Conservation (phyloP, 106 monocot genomes). For the Platanthera guangdongensis region DNA sequence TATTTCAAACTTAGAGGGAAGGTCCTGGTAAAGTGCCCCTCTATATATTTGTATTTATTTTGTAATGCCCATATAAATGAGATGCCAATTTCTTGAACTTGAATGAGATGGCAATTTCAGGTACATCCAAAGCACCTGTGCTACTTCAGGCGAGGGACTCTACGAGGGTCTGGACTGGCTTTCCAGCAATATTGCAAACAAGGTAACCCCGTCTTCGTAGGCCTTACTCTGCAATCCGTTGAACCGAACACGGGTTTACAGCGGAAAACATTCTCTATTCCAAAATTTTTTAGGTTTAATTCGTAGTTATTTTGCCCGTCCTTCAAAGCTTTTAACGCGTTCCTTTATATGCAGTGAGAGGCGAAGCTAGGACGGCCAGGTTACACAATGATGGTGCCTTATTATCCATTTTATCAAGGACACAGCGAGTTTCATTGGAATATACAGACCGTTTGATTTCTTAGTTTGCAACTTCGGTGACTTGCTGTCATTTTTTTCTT, state of each 20-base stretch:
- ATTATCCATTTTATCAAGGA: too few relatives aligned
- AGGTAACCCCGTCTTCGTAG: conserved; percentile 1
- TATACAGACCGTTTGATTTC: background rate
- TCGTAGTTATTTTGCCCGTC: background rate
- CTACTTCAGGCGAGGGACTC: conserved; percentile 17
- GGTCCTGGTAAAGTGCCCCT: too few relatives aligned
- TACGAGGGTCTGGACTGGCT: conserved; percentile 23
- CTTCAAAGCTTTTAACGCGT: background rate
- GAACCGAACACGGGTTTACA: background rate
- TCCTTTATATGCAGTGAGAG: background rate
- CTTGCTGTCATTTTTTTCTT: background rate
- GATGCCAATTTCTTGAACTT: background rate
- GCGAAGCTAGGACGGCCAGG: background rate
- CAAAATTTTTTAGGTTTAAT: background rate
- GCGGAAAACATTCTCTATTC: background rate
- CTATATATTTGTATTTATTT: too few relatives aligned
- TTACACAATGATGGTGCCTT: too few relatives aligned
- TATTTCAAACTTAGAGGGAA: too few relatives aligned
- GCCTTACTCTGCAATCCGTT: background rate
- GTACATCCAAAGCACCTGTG: conserved; percentile 22
- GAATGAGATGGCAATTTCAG: background rate
- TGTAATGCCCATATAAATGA: too few relatives aligned
- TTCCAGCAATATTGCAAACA: conserved; percentile 23
- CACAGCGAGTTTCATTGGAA: background rate
- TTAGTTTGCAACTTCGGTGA: background rate